Evolutionary conservation across 2,329 filamentous ascomycete genomes (phyloP), one percentile per base, ranked within the genome.

Genomic region (Trichophyton mentagrophytes): DNA sequence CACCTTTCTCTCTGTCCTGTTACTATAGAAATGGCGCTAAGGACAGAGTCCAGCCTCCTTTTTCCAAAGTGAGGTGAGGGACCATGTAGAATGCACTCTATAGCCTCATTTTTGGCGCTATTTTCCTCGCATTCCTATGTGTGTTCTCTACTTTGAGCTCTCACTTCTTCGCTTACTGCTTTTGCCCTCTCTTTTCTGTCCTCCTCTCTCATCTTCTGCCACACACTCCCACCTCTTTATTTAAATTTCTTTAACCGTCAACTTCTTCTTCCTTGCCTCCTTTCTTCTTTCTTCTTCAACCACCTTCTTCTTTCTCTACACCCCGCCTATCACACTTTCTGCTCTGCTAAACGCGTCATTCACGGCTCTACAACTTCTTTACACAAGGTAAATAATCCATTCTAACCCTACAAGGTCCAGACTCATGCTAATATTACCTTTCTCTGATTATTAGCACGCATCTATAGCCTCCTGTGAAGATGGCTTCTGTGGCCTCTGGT

Each of bases 271-370:
- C 40, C 15, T 44, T 44, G 17, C 13, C 7, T 17, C 49, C 38
- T 59, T 55, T 27, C 53, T 57, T 33, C 59, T 46, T 17, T 63
- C 17, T 49, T n/a, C n/a, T 51, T 64, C 6, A 30, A n/a, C 27
- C 6, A 8, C 17, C 49, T 27, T 36, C 15, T 17, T 11, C 25
- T 15, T 17, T n/a, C 49, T 20, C 33, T 36, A 6, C n/a, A 13
- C 15, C 27, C 44, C 47, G 56, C n/a, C 40, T 61, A 56, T 8
- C 3, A 6, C 15, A 46, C 57, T 27, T 17, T 59, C 9, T 25
- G 40, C 36, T 49, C 46, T 49, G 13, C 25, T 27, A 27, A 27
- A 44, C 20, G 20, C 20, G 20, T n/a, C 46, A 11, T 27, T 22
- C 22, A 49, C 46, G 22, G 25, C 11, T 49, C 33, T 30, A 44